Conservation (phyloP, 2,329 filamentous ascomycete species). For the Aspergillus sp. region DNA sequence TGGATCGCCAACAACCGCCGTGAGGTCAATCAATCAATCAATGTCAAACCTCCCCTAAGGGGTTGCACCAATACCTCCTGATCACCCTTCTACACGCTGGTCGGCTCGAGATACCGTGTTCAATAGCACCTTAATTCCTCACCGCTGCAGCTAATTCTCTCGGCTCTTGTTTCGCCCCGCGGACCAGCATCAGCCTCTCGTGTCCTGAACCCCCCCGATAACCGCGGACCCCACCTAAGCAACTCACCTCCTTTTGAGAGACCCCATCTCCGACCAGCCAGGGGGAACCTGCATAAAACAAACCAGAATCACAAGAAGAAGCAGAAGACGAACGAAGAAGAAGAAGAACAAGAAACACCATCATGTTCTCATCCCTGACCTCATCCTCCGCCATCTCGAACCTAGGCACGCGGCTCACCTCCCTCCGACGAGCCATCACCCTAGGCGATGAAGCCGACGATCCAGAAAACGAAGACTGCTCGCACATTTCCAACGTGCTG, state of each 20-base stretch:
- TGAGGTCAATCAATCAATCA: slow-evolving; percentile 6
- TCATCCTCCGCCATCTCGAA: slow-evolving; percentile 50
- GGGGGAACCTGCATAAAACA: too few relatives aligned
- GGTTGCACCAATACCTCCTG: not conserved
- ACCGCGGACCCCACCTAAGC: slow-evolving; percentile 21
- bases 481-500: slow-evolving; percentile 89
- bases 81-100: not conserved
- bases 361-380: slow-evolving; percentile 65
- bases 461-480: slow-evolving; percentile 71
- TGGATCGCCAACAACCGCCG: slow-evolving; percentile 4
- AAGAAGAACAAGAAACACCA: not conserved
- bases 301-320: too few relatives aligned
- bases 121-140: not conserved
- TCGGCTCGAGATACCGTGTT: slow-evolving; percentile 7
- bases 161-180: not conserved
- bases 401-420: slow-evolving; percentile 52
- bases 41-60: slow-evolving; percentile 6
- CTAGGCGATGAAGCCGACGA: slow-evolving; percentile 46
- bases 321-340: too few relatives aligned
- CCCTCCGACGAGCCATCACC: slow-evolving; percentile 51
- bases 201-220: not conserved
- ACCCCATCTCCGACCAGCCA: not conserved
- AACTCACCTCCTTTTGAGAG: not conserved
- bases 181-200: not conserved
- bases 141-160: slow-evolving; percentile 1